Evolutionary conservation across 257 asterid species (phyloP).

Genomic region (Ballota nigra): DNA sequence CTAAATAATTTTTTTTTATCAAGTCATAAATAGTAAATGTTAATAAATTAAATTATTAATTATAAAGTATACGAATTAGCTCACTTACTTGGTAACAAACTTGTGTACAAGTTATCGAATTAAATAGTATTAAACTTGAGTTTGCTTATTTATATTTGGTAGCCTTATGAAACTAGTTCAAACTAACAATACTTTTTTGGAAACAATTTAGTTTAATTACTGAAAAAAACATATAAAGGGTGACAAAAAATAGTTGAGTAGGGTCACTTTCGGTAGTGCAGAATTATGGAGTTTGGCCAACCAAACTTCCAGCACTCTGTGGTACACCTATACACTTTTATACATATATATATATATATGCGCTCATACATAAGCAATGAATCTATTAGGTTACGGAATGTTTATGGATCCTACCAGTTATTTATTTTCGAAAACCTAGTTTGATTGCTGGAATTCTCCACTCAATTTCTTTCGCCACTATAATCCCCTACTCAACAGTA

Average conservation of each 20-base stretch:
- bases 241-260: neutral
- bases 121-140: too few species aligned
- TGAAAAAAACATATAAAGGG: too few species aligned
- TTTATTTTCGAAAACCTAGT: conserved; percentile 35
- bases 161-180: too few species aligned
- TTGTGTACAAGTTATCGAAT: too few species aligned
- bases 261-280: conserved; percentile 36
- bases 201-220: too few species aligned
- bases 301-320: conserved; percentile 32
- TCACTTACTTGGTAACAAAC: too few species aligned
- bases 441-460: conserved; percentile 16
- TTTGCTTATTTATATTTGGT: too few species aligned
- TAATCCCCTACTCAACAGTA: conserved; percentile 33
- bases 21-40: too few species aligned
- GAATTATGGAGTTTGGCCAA: conserved; percentile 37
- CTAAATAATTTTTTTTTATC: too few species aligned
- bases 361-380: conserved; percentile 8
- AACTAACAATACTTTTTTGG: too few species aligned
- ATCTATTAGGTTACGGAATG: conserved; percentile 18
- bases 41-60: too few species aligned
- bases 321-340: conserved; percentile 29
- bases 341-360: neutral
- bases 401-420: conserved; percentile 13
- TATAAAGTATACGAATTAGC: too few species aligned
- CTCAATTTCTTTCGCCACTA: conserved; percentile 22